phyloP scores from a whole-genome alignment of 768 basidiomycete genomes.

The Russula vinacea region DNA sequence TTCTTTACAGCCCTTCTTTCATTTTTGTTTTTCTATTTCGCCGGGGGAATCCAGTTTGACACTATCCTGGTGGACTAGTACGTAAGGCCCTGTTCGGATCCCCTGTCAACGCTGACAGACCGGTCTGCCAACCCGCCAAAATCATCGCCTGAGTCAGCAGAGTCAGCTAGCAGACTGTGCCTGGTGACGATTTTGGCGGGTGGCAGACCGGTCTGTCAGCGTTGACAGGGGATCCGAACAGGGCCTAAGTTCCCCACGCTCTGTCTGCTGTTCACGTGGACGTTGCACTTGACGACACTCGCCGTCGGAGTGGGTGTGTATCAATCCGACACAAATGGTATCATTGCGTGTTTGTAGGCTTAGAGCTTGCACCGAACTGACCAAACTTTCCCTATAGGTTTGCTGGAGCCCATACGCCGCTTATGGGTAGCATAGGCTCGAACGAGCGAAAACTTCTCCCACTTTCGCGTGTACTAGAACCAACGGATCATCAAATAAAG shows the following conservation, averaged over 20 bases:
- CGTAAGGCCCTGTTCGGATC: no score
- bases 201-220: no score
- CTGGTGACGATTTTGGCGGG: no score
- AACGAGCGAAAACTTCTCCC: neutral
- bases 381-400: slow-evolving; percentile 41
- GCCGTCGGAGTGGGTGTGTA: slow-evolving; percentile 88
- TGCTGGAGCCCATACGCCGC: slow-evolving; percentile 80
- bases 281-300: slow-evolving; percentile 69
- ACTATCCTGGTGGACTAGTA: slow-evolving; percentile 72
- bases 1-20: neutral
- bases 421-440: slow-evolving; percentile 68
- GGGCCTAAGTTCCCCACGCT: slow-evolving; percentile 88
- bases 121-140: no score
- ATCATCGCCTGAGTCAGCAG: no score
- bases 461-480: slow-evolving; percentile 14
- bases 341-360: slow-evolving; percentile 58
- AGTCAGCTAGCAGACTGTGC: no score
- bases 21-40: neutral
- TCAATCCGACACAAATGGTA: slow-evolving; percentile 98
- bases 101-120: no score
- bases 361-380: neutral
- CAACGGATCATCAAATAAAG: neutral
- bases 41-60: slow-evolving; percentile 56
- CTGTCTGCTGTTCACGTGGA: slow-evolving; percentile 70
- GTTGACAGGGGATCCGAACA: no score